Conservation (phyloP, 2,329 filamentous ascomycete genomes). For the Claviceps capensis region DNA sequence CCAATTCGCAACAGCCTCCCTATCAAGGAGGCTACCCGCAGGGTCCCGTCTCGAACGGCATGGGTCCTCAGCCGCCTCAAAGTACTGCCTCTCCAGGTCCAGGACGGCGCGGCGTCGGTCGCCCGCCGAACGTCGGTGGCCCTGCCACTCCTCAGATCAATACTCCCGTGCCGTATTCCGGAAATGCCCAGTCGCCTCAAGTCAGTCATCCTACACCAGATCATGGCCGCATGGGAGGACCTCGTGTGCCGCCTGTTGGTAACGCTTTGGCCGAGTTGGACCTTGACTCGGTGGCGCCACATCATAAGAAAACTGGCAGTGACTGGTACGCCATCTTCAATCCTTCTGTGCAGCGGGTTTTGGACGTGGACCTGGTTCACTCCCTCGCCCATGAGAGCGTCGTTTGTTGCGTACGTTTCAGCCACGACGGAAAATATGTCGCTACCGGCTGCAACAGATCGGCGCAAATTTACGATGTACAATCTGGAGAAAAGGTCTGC, state of each 20-base stretch:
- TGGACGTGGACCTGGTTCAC: slow-evolving; percentile 91
- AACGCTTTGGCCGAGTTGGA: slow-evolving; percentile 74
- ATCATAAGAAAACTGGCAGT: slow-evolving; percentile 74
- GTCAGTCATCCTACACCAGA: slow-evolving; percentile 72
- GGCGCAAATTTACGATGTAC: slow-evolving; percentile 98
- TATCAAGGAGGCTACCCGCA: slow-evolving; percentile 58
- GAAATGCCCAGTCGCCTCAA: slow-evolving; percentile 71
- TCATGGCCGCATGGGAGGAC: slow-evolving; percentile 41
- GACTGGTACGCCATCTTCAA: slow-evolving; percentile 99
- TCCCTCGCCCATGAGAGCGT: slow-evolving; percentile 90
- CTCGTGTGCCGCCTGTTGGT: slow-evolving; percentile 35
- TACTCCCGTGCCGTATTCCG: slow-evolving; percentile 73
- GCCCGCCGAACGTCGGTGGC: slow-evolving; percentile 46
- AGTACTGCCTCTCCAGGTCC: slow-evolving; percentile 79
- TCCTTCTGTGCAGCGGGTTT: slow-evolving; percentile 70
- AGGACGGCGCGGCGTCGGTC: slow-evolving; percentile 56
- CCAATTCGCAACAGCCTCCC: slow-evolving; percentile 52
- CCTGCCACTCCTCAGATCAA: slow-evolving; percentile 89
- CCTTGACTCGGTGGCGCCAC: slow-evolving; percentile 67
- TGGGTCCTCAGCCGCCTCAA: slow-evolving; percentile 70
- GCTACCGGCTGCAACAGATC: slow-evolving; percentile 95
- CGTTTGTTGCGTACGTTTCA: slow-evolving; percentile 96
- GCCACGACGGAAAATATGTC: slow-evolving; percentile 85
- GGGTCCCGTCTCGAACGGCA: slow-evolving; percentile 49
- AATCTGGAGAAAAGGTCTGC: slow-evolving; percentile 73